Conservation (phyloP, 108 stramenopile species). For the Licmophora abbreviata region DNA sequence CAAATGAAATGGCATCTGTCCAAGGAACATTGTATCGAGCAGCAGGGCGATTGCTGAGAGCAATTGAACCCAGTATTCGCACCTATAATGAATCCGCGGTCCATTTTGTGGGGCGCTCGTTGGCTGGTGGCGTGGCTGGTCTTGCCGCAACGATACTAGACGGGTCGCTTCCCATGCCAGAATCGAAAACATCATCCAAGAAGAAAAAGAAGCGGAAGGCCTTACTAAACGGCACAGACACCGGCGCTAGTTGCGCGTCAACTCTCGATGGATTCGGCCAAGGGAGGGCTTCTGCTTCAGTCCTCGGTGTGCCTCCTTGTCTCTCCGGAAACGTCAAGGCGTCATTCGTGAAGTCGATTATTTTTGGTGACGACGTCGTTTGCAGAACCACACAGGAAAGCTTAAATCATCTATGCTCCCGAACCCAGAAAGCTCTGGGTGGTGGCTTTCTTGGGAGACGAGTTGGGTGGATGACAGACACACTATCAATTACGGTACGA, state of each 20-base stretch:
- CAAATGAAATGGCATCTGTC: constrained; percentile 53
- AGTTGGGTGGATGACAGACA: constrained; percentile 66
- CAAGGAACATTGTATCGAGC: constrained; percentile 48
- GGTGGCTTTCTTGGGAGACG: constrained; percentile 35
- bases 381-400: constrained; percentile 48
- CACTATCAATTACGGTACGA: constrained; percentile 51
- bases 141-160: constrained; percentile 67
- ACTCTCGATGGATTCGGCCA: constrained; percentile 37
- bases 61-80: constrained; percentile 22
- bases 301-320: constrained; percentile 71
- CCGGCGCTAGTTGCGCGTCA: too few relatives aligned
- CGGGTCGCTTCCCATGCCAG: constrained; percentile 55
- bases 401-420: constrained; percentile 41
- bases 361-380: constrained; percentile 79
- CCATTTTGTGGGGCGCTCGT: constrained; percentile 75
- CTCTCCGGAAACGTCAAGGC: constrained; percentile 60
- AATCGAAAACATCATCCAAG: constrained; percentile 3
- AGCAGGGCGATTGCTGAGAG: constrained; percentile 39
- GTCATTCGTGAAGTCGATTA: constrained; percentile 57
- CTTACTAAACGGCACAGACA: neutral
- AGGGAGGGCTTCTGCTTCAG: constrained; percentile 55
- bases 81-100: constrained; percentile 30
- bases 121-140: constrained; percentile 66
- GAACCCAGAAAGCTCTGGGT: constrained; percentile 33
- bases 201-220: constrained; percentile 10